These are phyloP conservation scores for Stagonosporopsis rhizophila DNA, from an alignment of 2,329 filamentous ascomycete genomes.

Conservation along the genomic window DNA sequence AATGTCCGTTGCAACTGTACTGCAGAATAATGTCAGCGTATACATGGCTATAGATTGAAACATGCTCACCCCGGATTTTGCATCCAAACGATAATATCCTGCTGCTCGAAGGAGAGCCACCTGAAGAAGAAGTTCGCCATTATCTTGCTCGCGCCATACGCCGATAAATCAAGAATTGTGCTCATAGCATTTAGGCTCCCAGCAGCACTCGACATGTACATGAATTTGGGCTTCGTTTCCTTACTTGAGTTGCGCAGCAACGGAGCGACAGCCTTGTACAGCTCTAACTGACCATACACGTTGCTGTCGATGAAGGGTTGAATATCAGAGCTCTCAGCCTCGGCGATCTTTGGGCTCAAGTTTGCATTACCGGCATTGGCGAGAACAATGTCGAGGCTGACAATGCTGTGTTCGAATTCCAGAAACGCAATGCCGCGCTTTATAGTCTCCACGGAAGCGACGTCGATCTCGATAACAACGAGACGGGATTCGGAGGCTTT, in stretches of 20 bases:
- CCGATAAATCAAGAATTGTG: constrained; percentile 3
- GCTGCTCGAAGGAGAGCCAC: constrained; percentile 26
- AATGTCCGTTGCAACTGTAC: constrained; percentile 18
- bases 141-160: constrained; percentile 30
- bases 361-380: constrained; percentile 23
- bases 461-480: constrained; percentile 19
- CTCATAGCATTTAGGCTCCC: constrained; percentile 22
- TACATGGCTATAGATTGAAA: background rate
- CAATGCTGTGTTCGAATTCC: constrained; percentile 14
- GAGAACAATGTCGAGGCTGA: constrained; percentile 6
- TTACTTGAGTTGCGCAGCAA: constrained; percentile 12
- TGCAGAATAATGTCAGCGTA: background rate
- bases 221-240: constrained; percentile 18
- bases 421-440: constrained; percentile 32
- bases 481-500: constrained; percentile 22
- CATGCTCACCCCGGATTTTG: constrained; percentile 26
- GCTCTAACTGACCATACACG: constrained; percentile 25
- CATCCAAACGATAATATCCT: constrained; percentile 21
- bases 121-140: constrained; percentile 26
- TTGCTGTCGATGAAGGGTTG: constrained; percentile 25
- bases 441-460: constrained; percentile 31
- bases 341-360: background rate
- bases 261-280: constrained; percentile 21
- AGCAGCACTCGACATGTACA: constrained; percentile 22
- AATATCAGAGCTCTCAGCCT: constrained; percentile 9